Base-by-base conservation (phyloP, 1,284 basidiomycete genomes). In the Phellinidium pouzarii region DNA sequence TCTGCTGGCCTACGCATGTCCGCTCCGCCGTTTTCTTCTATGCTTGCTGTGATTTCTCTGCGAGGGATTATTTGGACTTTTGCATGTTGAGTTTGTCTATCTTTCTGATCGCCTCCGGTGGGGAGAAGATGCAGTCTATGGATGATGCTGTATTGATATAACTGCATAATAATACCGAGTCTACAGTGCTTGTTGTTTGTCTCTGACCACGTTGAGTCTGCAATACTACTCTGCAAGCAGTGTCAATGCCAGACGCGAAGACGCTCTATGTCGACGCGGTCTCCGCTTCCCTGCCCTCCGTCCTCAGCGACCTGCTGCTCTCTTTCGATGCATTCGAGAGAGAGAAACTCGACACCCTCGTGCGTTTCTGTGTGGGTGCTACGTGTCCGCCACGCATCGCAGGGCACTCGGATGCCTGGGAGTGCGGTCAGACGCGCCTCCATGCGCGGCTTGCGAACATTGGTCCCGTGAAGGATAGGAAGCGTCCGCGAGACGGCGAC, bases 191-290 rank as follows among this genome's bases (percentile, higher is more conserved):
- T 12, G 14, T 26, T 25, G 43, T 11, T 14, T 40, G 3, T 11
- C 37, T 17, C 38, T 25, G 40, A 42, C 26, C 38, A 20, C 8
- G 25, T 23, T n/a, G 40, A 37, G 6, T 14, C 12, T 19, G 22
- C 17, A 31, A 36, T 36, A 11, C 22, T 37, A 7, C 44, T 48
- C 25, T 11, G 31, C 31, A 34, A 34, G 3, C 31, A 11, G 11
- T 11, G 14, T 14, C 31, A 34, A 34, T 34, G 31, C 7, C 31
- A 14, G 31, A 34, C 31, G 11, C 2, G 31, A 51, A 55, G 36
- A 55, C 53, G 14, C 53, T 49, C 9, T 55, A 51, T 43, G n/a
- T 56, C 5, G 54, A 56, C 41, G 54, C 54, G 26, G 50, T 56
- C 11, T 44, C 50, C 23, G 23, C 46, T 19, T 46, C 53, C 12